Conservation (phyloP, 306 rosid species). For the Castanospermum australe region DNA sequence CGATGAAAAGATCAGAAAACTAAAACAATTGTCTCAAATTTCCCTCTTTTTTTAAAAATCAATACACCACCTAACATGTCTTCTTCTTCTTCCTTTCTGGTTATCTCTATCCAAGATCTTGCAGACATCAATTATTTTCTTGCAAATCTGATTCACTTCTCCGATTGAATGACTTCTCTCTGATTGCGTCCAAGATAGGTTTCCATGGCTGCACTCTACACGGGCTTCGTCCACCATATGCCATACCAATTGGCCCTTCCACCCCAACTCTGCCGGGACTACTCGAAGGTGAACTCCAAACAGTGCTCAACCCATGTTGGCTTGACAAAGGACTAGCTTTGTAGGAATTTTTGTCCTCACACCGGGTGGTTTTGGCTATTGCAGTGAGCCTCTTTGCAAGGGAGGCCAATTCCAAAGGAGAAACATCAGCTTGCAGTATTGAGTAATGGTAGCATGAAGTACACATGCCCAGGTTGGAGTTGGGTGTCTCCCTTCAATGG, state of each 20-base stretch:
- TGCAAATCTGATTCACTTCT: conserved; percentile 68
- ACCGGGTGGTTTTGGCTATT: conserved; percentile 39
- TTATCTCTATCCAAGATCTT: conserved; percentile 10
- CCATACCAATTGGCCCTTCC: conserved; percentile 29
- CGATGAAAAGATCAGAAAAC: not conserved
- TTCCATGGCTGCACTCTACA: conserved; percentile 54
- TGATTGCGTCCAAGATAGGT: conserved; percentile 74
- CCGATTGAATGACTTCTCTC: conserved; percentile 60
- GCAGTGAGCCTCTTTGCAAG: conserved; percentile 54
- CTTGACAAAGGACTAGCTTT: conserved; percentile 18
- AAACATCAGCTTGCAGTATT: conserved; percentile 61
- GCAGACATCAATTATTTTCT: conserved; percentile 29
- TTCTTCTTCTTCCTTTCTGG: not conserved
- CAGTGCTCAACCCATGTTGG: conserved; percentile 27
- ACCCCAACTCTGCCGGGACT: conserved; percentile 50
- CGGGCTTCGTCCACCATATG: conserved; percentile 39
- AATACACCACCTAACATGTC: not conserved
- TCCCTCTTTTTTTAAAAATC: not conserved
- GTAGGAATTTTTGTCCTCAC: not conserved
- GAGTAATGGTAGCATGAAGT: conserved; percentile 76
- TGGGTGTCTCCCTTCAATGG: conserved; percentile 57
- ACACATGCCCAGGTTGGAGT: conserved; percentile 70
- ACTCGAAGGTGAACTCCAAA: conserved; percentile 47
- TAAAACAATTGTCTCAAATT: conserved; percentile 7
- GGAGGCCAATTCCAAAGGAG: conserved; percentile 68